phyloP scores from a whole-genome alignment of 2,329 filamentous ascomycete species.

The Aspergillus sp. region DNA sequence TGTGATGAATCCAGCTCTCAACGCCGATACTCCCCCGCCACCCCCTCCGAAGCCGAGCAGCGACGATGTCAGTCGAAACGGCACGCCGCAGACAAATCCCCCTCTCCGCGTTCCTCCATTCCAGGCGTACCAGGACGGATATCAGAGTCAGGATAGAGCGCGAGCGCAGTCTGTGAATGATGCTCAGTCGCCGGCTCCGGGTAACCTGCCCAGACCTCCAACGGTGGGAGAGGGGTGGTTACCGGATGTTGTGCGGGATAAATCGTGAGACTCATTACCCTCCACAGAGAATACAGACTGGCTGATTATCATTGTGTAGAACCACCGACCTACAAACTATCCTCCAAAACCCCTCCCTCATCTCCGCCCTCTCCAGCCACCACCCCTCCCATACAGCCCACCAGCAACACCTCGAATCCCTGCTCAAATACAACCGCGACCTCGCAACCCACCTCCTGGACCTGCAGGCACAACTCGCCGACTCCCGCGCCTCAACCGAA shows the following conservation, averaged over 20 bases:
- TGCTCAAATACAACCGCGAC: constrained; percentile 64
- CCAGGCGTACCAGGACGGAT: constrained; percentile 12
- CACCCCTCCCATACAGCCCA: constrained; percentile 67
- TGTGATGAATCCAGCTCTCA: constrained; percentile 27
- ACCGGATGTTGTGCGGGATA: constrained; percentile 68
- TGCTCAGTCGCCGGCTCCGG: constrained; percentile 7
- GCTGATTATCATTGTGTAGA: constrained; percentile 13
- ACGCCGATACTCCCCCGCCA: constrained; percentile 55
- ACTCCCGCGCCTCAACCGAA: constrained; percentile 61
- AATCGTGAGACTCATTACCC: constrained; percentile 55
- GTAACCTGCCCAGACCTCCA: constrained; percentile 23
- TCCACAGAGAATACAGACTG: neutral
- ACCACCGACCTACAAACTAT: constrained; percentile 62
- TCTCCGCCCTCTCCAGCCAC: constrained; percentile 67
- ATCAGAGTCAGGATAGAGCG: constrained; percentile 14
- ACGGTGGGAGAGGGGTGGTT: constrained; percentile 62
- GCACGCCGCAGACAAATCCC: constrained; percentile 52
- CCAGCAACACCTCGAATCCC: constrained; percentile 56
- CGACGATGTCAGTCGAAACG: constrained; percentile 61
- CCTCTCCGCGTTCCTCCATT: constrained; percentile 38
- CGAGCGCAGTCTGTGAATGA: constrained; percentile 3
- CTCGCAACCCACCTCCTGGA: constrained; percentile 49
- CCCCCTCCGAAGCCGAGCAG: constrained; percentile 66
- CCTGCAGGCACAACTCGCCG: constrained; percentile 43
- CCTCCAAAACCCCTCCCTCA: constrained; percentile 60